Conservation (phyloP, 1,284 basidiomycete genomes). For the Pyrrhoderma lamaoense region DNA sequence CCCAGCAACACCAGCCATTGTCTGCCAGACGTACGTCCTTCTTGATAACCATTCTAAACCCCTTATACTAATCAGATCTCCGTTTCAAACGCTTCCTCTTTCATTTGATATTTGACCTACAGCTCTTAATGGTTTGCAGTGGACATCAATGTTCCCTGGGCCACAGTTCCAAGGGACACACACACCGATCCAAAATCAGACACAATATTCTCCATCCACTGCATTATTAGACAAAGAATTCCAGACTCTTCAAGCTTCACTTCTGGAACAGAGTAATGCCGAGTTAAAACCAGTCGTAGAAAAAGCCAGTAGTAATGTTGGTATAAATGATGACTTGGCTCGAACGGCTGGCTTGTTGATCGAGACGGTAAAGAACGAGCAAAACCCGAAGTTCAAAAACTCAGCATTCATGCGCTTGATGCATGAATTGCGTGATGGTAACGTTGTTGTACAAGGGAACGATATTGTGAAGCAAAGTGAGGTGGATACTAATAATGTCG, state of each 20-base stretch:
- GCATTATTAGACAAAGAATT: constrained; percentile 17
- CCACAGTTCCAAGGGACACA: constrained; percentile 7
- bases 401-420: constrained; percentile 87
- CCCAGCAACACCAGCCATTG: too few relatives aligned
- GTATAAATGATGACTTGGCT: constrained; percentile 56
- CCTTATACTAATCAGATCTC: too few relatives aligned
- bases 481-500: constrained; percentile 24
- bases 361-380: constrained; percentile 59
- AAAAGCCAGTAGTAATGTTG: neutral
- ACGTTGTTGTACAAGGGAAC: constrained; percentile 79
- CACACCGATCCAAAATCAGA: constrained; percentile 24
- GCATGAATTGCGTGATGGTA: constrained; percentile 75
- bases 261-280: neutral
- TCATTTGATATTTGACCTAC: neutral
- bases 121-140: constrained; percentile 12
- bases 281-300: neutral
- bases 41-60: too few relatives aligned
- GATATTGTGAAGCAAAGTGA: constrained; percentile 58
- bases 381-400: constrained; percentile 83
- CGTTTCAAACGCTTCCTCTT: too few relatives aligned
- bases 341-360: constrained; percentile 67
- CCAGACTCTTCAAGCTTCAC: constrained; percentile 9
- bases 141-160: constrained; percentile 12
- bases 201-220: constrained; percentile 3
- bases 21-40: neutral